phyloP scores from a whole-genome alignment of 805 yeast genomes.

The Candida tibetensis region DNA sequence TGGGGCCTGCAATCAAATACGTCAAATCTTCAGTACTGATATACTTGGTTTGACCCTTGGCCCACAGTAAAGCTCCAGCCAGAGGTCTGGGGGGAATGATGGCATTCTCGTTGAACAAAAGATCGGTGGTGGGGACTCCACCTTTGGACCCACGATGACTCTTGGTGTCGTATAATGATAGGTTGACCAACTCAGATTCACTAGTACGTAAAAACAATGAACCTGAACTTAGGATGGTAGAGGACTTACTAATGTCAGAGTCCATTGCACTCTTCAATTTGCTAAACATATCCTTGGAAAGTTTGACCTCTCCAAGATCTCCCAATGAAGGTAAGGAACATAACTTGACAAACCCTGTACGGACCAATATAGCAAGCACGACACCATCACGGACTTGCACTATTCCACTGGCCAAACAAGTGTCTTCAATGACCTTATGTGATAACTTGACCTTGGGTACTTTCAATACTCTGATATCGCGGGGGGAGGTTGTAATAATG shows the following conservation, averaged over 20 bases:
- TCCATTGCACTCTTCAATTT: constrained; percentile 21
- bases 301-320: constrained; percentile 50
- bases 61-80: constrained; percentile 79
- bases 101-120: constrained; percentile 66
- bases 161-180: constrained; percentile 21
- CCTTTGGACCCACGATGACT: constrained; percentile 9
- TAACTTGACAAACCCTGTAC: constrained; percentile 46
- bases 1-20: constrained; percentile 67
- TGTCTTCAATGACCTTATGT: constrained; percentile 57
- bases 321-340: constrained; percentile 60
- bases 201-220: constrained; percentile 57
- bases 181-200: constrained; percentile 40
- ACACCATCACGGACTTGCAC: constrained; percentile 47
- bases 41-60: constrained; percentile 64
- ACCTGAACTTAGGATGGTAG: constrained; percentile 47
- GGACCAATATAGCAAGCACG: constrained; percentile 43
- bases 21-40: constrained; percentile 65
- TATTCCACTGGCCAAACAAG: constrained; percentile 48
- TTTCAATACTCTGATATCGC: constrained; percentile 61
- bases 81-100: constrained; percentile 77
- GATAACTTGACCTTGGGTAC: constrained; percentile 61
- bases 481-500: constrained; percentile 50
- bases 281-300: constrained; percentile 29
- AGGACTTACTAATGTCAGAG: constrained; percentile 18
- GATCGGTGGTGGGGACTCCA: constrained; percentile 42